Evolutionary conservation across 805 yeast genomes (phyloP).

Genomic region (Hanseniaspora thailandica): DNA sequence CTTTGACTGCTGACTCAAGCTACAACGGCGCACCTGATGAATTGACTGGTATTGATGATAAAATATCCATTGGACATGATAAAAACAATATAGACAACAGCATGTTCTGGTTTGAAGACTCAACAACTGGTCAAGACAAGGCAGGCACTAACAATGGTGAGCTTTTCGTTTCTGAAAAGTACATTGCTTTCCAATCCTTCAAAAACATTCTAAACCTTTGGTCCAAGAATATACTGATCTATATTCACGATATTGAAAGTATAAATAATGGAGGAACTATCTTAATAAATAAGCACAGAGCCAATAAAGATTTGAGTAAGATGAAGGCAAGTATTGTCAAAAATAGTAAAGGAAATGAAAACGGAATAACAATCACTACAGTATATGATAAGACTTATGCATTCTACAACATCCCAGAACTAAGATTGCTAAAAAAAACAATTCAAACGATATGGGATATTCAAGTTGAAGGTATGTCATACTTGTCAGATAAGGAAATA

Average conservation of each 20-base stretch:
- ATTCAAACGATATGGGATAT: slow-evolving; percentile 14
- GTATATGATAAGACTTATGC: slow-evolving; percentile 14
- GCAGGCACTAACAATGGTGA: slow-evolving; percentile 52
- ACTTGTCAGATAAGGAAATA: slow-evolving; percentile 2
- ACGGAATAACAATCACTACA: slow-evolving; percentile 13
- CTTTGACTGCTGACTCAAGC: slow-evolving; percentile 3
- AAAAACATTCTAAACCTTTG: slow-evolving; percentile 54
- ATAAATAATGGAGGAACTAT: slow-evolving; percentile 27
- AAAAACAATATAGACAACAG: background rate
- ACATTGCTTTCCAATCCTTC: slow-evolving; percentile 76
- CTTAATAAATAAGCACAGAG: slow-evolving; percentile 13
- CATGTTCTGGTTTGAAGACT: slow-evolving; percentile 1
- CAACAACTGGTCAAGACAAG: background rate
- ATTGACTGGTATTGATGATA: background rate
- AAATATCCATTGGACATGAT: background rate
- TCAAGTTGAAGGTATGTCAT: slow-evolving; percentile 8
- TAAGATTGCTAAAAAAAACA: background rate
- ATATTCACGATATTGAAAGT: slow-evolving; percentile 54
- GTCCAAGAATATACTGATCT: slow-evolving; percentile 70
- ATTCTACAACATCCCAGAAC: slow-evolving; percentile 9
- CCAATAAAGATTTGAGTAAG: slow-evolving; percentile 2
- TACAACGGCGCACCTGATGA: slow-evolving; percentile 1
- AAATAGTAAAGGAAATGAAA: slow-evolving; percentile 5
- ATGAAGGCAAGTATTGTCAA: background rate
- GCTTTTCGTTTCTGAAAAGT: slow-evolving; percentile 63